phyloP scores from a whole-genome alignment of 768 basidiomycete genomes.

The Strobilomyces confusus region DNA sequence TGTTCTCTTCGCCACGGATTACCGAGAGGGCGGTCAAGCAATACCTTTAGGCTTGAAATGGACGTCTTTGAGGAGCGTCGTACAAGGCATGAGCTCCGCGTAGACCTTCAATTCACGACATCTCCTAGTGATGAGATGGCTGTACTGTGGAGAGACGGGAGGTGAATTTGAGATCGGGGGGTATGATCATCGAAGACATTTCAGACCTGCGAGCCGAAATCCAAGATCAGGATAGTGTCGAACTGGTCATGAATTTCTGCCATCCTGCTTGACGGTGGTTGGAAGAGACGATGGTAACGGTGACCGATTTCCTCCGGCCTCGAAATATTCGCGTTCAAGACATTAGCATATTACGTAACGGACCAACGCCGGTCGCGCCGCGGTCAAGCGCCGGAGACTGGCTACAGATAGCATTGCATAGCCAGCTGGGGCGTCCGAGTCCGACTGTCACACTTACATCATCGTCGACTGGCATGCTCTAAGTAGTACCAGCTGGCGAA shows the following conservation, averaged over 20 bases:
- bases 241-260: constrained; percentile 92
- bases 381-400: too few species aligned
- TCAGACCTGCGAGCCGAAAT: constrained; percentile 93
- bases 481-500: too few species aligned
- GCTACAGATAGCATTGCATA: too few species aligned
- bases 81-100: constrained; percentile 97
- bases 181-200: constrained; percentile 6
- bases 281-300: background rate
- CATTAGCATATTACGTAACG: too few species aligned
- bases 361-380: too few species aligned
- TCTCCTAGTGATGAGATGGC: constrained; percentile 94
- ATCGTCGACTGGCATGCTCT: too few species aligned
- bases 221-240: constrained; percentile 92
- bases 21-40: background rate
- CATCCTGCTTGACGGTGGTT: constrained; percentile 37
- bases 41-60: constrained; percentile 93
- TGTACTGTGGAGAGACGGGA: constrained; percentile 59
- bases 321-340: too few species aligned
- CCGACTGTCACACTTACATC: too few species aligned
- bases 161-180: constrained; percentile 5
- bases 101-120: constrained; percentile 98
- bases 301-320: background rate
- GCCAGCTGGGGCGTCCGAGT: too few species aligned
- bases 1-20: background rate
- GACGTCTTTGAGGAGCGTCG: constrained; percentile 81